phyloP scores from a whole-genome alignment of 139 green algal genomes.

The Coccomyxa sp. region DNA sequence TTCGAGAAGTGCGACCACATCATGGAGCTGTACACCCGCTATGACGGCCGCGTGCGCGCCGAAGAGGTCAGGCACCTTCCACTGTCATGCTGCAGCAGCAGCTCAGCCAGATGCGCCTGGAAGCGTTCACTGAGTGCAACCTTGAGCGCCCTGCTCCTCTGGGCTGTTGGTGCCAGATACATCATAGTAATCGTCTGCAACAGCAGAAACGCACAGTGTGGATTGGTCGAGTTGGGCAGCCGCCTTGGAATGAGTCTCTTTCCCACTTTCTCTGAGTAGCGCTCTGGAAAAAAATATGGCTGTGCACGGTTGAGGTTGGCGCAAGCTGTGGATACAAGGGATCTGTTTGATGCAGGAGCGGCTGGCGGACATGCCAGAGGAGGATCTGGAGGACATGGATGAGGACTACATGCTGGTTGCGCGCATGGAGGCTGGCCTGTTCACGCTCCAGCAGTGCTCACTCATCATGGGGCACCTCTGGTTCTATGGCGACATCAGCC shows the following conservation, averaged over 20 bases:
- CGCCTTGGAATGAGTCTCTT: no score
- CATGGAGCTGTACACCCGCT: conserved; percentile 85
- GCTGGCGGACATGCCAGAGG: not conserved
- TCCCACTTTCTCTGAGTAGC: no score
- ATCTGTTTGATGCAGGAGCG: not conserved
- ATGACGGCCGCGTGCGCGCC: conserved; percentile 40
- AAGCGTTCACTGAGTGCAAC: not conserved
- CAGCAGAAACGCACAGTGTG: not conserved
- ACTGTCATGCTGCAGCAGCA: not conserved
- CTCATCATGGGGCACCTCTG: conserved; percentile 72
- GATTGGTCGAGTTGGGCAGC: no score
- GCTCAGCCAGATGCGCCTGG: not conserved
- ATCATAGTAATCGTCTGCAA: not conserved
- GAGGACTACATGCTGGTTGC: conserved; percentile 48
- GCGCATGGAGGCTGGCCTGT: conserved; percentile 72
- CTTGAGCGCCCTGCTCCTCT: not conserved
- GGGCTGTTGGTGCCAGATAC: no score
- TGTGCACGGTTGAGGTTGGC: no score
- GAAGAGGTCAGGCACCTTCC: conserved; percentile 18
- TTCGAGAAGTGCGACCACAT: conserved; percentile 95
- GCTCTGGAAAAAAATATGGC: no score
- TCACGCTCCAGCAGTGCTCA: conserved; percentile 70
- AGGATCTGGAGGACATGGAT: conserved; percentile 31
- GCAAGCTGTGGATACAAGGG: no score
- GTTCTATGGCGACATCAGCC: conserved; percentile 55